These are phyloP conservation scores for Termitomyces sp. DNA, from an alignment of 768 basidiomycete genomes.

Conservation along the genomic window DNA sequence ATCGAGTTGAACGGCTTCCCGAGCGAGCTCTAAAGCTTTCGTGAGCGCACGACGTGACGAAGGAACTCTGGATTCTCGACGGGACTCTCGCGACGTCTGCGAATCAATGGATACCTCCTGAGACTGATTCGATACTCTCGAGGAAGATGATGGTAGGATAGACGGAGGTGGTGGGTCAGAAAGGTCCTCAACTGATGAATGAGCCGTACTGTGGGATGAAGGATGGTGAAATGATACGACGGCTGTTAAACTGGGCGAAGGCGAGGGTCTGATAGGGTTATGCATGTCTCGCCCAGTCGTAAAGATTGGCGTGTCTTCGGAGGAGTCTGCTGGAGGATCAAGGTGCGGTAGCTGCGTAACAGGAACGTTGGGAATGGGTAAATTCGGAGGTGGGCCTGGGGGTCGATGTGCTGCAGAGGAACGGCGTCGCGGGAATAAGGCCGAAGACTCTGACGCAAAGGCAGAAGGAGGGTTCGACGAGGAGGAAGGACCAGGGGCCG, in stretches of 20 bases:
- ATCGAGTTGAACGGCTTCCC: conserved; percentile 87
- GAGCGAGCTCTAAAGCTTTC: conserved; percentile 80
- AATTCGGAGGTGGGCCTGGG: conserved; percentile 67
- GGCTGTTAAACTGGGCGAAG: conserved; percentile 51
- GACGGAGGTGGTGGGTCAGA: conserved; percentile 59
- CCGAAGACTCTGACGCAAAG: conserved; percentile 24
- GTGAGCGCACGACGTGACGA: conserved; percentile 88
- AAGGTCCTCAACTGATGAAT: conserved; percentile 45
- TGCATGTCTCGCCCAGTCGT: conserved; percentile 25
- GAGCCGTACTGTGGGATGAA: conserved; percentile 21
- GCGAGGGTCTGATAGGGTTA: conserved; percentile 32
- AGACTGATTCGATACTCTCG: conserved; percentile 25
- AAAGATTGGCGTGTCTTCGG: conserved; percentile 21
- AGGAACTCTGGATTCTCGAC: conserved; percentile 53
- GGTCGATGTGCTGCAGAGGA: conserved; percentile 68
- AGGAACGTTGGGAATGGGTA: conserved; percentile 72
- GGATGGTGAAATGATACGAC: conserved; percentile 58
- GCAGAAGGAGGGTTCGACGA: conserved; percentile 29
- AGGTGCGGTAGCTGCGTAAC: conserved; percentile 20
- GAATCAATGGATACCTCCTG: conserved; percentile 44
- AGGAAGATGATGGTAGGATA: conserved; percentile 39
- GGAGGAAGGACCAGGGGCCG: conserved; percentile 28
- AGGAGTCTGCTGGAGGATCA: conserved; percentile 20
- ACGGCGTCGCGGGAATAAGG: conserved; percentile 56
- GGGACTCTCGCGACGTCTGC: conserved; percentile 40